phyloP scores from a whole-genome alignment of 495 filamentous ascomycete genomes.

The Physcia stellaris region DNA sequence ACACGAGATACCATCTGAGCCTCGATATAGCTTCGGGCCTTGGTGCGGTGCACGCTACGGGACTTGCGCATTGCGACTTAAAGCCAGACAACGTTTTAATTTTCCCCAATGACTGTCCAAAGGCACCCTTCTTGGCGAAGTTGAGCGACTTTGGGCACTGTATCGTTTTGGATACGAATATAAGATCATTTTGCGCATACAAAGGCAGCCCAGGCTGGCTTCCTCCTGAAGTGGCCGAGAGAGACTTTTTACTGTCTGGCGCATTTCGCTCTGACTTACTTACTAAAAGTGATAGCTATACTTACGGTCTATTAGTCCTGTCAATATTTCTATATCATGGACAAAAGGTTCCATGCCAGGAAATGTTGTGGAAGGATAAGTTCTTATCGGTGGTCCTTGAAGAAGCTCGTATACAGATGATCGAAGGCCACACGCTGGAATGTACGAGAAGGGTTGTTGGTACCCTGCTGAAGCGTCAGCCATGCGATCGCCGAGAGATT shows the following conservation, averaged over 20 bases:
- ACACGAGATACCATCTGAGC: constrained; percentile 9
- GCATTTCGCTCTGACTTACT: constrained; percentile 13
- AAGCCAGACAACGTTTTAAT: constrained; percentile 28
- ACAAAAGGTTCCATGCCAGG: not conserved
- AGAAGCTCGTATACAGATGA: not conserved
- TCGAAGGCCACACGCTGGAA: not conserved
- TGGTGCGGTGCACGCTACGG: constrained; percentile 2
- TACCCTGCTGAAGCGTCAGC: not conserved
- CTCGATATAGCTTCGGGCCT: constrained; percentile 9
- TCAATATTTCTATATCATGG: not conserved
- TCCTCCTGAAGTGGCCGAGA: constrained; percentile 12
- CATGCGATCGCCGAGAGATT: not conserved
- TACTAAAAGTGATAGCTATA: constrained; percentile 1
- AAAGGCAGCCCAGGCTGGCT: constrained; percentile 17
- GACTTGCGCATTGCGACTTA: constrained; percentile 34
- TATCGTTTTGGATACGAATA: constrained; percentile 11
- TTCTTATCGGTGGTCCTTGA: not conserved
- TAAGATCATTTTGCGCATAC: constrained; percentile 10
- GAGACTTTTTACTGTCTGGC: constrained; percentile 13
- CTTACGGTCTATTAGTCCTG: not conserved
- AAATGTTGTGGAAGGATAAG: not conserved
- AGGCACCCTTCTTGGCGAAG: constrained; percentile 18
- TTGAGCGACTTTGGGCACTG: constrained; percentile 20
- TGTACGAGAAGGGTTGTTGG: not conserved
- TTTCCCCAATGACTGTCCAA: constrained; percentile 12